phyloP scores from a whole-genome alignment of 1,139 yeast genomes.

The Yamadazyma atmosphaerica region DNA sequence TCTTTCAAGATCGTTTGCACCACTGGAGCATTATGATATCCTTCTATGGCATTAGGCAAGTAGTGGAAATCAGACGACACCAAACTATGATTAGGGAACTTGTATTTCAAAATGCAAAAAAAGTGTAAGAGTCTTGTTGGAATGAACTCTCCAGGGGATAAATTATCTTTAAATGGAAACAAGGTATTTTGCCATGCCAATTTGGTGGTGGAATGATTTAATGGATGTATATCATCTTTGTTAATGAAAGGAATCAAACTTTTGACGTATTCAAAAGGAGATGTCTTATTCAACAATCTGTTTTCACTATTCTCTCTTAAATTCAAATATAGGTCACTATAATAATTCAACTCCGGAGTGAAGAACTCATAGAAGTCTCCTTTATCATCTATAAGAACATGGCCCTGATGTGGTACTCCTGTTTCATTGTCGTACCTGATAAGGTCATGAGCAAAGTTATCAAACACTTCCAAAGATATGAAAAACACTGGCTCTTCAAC shows the following conservation, averaged over 20 bases:
- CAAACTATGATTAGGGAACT: conserved; percentile 76
- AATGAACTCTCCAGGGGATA: conserved; percentile 75
- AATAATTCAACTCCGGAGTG: conserved; percentile 65
- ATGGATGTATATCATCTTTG: conserved; percentile 41
- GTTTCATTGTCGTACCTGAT: conserved; percentile 72
- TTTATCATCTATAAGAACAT: conserved; percentile 69
- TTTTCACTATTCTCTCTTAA: conserved; percentile 50
- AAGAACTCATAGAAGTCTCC: conserved; percentile 80
- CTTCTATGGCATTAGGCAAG: conserved; percentile 60
- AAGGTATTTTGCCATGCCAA: conserved; percentile 31
- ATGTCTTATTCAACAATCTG: conserved; percentile 31
- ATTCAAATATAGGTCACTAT: conserved; percentile 55
- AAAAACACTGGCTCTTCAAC: conserved; percentile 76
- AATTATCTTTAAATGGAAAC: conserved; percentile 63
- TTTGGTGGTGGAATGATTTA: conserved; percentile 36
- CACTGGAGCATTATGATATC: conserved; percentile 72
- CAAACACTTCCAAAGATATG: conserved; percentile 81
- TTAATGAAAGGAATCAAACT: conserved; percentile 32
- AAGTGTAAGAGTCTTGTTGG: conserved; percentile 76
- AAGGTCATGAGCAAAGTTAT: conserved; percentile 81
- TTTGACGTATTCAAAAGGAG: conserved; percentile 21
- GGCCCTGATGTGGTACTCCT: conserved; percentile 73
- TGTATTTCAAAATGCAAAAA: conserved; percentile 59
- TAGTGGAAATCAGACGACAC: conserved; percentile 72
- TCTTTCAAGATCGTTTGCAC: conserved; percentile 77